Evolutionary conservation across 305 asterid species (phyloP).

Genomic region (Lippia alba): DNA sequence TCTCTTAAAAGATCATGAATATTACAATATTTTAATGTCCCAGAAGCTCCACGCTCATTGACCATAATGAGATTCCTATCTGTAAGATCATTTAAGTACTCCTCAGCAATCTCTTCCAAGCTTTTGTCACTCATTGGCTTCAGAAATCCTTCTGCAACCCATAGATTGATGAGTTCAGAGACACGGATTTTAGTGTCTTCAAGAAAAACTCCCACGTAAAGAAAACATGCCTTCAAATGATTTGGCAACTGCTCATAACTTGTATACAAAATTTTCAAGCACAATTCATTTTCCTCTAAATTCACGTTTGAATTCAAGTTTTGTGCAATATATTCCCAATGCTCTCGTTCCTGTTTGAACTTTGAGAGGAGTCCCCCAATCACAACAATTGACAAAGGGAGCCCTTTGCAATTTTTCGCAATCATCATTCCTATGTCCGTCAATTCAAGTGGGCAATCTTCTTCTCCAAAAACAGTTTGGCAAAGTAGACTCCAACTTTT

Average conservation of each 20-base stretch:
- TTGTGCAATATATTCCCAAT: background rate
- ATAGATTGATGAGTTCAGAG: background rate
- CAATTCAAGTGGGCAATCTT: background rate
- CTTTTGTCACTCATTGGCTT: background rate
- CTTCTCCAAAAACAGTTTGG: background rate
- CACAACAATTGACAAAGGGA: background rate
- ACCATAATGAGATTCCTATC: background rate
- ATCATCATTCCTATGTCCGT: background rate
- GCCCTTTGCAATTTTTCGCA: background rate
- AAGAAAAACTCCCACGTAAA: background rate
- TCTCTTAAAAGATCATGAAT: conserved; percentile 19
- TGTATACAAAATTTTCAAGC: background rate
- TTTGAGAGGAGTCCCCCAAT: background rate
- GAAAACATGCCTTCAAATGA: background rate
- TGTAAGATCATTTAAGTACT: background rate
- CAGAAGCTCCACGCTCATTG: background rate
- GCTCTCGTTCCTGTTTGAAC: background rate
- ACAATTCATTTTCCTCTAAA: background rate
- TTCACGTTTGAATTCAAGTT: background rate
- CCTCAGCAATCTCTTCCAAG: background rate
- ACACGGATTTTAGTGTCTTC: background rate
- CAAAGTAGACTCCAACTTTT: conserved; percentile 14
- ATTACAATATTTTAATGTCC: background rate
- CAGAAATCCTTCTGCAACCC: conserved; percentile 5
- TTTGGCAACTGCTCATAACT: background rate